Percentiles rank a stretch among this genome's conserved stretches.
phyloP scores from a whole-genome alignment of 176 grass and related monocot genomes.

The Hsuehochloa calcarea region DNA sequence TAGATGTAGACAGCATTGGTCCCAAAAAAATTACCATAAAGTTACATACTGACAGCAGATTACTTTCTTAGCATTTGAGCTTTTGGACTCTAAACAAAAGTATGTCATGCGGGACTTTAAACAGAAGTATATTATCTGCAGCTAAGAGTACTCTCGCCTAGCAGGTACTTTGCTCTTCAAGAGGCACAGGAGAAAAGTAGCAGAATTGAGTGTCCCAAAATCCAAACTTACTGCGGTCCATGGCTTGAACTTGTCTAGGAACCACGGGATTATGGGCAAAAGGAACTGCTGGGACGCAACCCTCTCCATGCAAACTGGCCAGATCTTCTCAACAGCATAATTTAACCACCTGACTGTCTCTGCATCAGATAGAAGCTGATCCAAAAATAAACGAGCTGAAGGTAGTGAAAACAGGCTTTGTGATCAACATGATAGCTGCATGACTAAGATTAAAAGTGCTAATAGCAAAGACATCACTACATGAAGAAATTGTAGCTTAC shows the following conservation, averaged over 20 bases:
- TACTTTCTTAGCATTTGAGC: not conserved
- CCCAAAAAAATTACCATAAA: not conserved
- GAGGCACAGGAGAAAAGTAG: not conserved
- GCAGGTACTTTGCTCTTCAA: too few species aligned
- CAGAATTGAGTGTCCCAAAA: not conserved
- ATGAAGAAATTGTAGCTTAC: slow-evolving; percentile 43
- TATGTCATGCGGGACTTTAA: not conserved
- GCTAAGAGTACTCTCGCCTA: too few species aligned
- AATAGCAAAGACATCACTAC: not conserved
- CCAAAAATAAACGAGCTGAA: slow-evolving; percentile 11
- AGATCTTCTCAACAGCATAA: slow-evolving; percentile 88
- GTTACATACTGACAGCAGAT: not conserved
- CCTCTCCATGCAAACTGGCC: slow-evolving; percentile 94
- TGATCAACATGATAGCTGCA: too few species aligned
- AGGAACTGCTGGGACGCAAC: slow-evolving; percentile 88
- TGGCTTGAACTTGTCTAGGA: slow-evolving; percentile 94
- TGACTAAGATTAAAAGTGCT: too few species aligned
- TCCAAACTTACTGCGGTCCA: slow-evolving; percentile 77
- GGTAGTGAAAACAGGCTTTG: not conserved
- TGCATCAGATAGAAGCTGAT: slow-evolving; percentile 93
- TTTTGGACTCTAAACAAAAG: not conserved
- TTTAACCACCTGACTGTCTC: slow-evolving; percentile 97
- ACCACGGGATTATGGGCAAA: slow-evolving; percentile 95
- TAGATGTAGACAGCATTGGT: not conserved
- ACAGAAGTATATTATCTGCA: not conserved